These are phyloP conservation scores for Alisma plantagoaquatica DNA, from an alignment of 106 monocot species.

Conservation along the genomic window DNA sequence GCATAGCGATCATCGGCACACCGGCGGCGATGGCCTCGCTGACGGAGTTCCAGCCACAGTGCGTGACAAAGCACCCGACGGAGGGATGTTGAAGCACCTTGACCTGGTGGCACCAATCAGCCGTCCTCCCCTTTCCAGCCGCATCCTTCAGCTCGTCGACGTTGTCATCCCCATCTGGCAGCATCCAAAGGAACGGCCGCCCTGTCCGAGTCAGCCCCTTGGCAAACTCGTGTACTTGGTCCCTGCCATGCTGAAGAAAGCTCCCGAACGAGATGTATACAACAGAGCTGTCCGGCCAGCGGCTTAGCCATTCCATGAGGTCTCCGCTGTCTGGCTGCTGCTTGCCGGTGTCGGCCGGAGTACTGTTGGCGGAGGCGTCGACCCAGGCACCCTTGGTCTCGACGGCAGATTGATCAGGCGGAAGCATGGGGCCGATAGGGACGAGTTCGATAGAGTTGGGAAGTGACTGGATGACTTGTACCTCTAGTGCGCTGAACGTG, in stretches of 20 bases:
- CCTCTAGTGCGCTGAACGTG: constrained; percentile 45
- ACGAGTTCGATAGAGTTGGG: constrained; percentile 8
- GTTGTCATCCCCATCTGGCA: constrained; percentile 19
- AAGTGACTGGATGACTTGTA: background rate
- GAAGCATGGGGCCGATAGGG: constrained; percentile 29
- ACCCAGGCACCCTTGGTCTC: too few relatives aligned
- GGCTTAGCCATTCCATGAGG: constrained; percentile 27
- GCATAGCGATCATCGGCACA: constrained; percentile 20
- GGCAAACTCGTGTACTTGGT: constrained; percentile 33
- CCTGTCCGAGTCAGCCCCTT: constrained; percentile 15
- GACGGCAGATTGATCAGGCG: too few relatives aligned
- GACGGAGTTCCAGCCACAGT: constrained; percentile 19
- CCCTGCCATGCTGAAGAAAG: constrained; percentile 9
- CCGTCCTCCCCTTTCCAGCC: constrained; percentile 19
- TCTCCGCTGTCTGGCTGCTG: background rate
- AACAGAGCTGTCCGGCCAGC: constrained; percentile 31
- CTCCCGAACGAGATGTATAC: constrained; percentile 64
- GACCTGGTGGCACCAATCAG: constrained; percentile 27
- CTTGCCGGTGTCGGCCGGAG: too few relatives aligned
- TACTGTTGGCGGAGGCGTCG: too few relatives aligned
- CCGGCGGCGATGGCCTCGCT: constrained; percentile 12
- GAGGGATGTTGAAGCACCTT: constrained; percentile 11
- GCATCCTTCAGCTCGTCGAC: too few relatives aligned
- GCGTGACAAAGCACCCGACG: constrained; percentile 33
- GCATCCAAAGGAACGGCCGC: constrained; percentile 40